Conservation (phyloP, 345 rosid species). For the Balakata baccata region DNA sequence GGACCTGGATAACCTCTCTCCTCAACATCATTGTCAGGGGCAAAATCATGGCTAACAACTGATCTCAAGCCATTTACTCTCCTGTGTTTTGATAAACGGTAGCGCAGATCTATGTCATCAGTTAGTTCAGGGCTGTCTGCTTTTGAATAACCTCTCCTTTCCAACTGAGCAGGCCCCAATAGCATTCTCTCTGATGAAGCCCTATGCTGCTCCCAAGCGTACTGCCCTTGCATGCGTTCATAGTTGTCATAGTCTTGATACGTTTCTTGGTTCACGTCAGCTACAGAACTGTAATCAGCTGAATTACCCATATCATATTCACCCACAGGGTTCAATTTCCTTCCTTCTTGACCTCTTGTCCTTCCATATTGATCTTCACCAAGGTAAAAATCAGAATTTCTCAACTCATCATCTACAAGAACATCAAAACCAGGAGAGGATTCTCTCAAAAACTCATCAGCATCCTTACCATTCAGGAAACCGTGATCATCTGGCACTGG, state of each 20-base stretch:
- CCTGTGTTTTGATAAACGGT: slow-evolving; percentile 64
- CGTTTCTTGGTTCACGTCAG: slow-evolving; percentile 47
- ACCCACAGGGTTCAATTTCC: slow-evolving; percentile 45
- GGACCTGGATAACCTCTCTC: slow-evolving; percentile 45
- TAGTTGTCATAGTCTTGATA: slow-evolving; percentile 45
- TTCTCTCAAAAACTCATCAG: slow-evolving; percentile 67
- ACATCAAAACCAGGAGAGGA: slow-evolving; percentile 98
- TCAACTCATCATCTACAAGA: slow-evolving; percentile 79
- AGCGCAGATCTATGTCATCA: slow-evolving; percentile 60
- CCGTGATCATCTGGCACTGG: slow-evolving; percentile 49
- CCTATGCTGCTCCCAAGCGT: slow-evolving; percentile 54
- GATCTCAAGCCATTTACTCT: slow-evolving; percentile 64
- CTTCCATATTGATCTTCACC: slow-evolving; percentile 68
- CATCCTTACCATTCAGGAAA: slow-evolving; percentile 57
- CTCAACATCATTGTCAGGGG: slow-evolving; percentile 37
- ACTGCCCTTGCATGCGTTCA: slow-evolving; percentile 51
- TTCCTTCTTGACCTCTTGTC: slow-evolving; percentile 49
- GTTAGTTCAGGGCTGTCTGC: slow-evolving; percentile 48
- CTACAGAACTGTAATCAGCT: slow-evolving; percentile 43
- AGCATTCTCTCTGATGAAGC: slow-evolving; percentile 49
- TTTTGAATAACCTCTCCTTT: slow-evolving; percentile 47
- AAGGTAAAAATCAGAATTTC: slow-evolving; percentile 64
- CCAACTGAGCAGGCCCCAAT: slow-evolving; percentile 39
- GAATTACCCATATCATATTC: slow-evolving; percentile 50
- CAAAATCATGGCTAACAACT: slow-evolving; percentile 53